Evolutionary conservation across 106 monocot species (phyloP).

Genomic region (Narthecium ossifragum): DNA sequence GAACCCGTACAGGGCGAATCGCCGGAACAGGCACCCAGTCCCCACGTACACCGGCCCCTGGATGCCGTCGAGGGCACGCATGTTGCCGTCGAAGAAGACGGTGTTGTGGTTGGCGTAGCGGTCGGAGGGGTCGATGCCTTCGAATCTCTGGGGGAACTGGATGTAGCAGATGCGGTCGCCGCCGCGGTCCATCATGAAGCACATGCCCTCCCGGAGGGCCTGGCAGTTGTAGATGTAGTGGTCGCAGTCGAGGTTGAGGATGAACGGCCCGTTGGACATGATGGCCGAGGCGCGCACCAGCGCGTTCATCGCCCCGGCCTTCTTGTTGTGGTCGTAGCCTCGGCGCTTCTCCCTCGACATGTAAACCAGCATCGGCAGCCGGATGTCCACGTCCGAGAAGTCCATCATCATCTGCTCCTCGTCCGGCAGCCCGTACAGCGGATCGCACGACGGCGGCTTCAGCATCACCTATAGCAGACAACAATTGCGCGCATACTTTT

Average conservation of each 20-base stretch:
- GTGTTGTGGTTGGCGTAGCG: conserved; percentile 96
- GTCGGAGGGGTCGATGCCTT: conserved; percentile 91
- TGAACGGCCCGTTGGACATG: conserved; percentile 85
- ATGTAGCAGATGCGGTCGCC: conserved; percentile 84
- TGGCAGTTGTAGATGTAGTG: conserved; percentile 82
- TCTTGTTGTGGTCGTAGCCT: conserved; percentile 90
- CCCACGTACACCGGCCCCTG: conserved; percentile 92
- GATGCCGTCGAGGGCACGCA: conserved; percentile 88
- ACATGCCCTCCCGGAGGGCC: conserved; percentile 80
- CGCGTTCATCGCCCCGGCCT: conserved; percentile 92
- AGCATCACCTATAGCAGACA: conserved; percentile 52
- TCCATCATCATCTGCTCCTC: conserved; percentile 51
- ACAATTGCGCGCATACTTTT: neutral
- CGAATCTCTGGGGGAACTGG: conserved; percentile 87
- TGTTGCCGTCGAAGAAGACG: conserved; percentile 95
- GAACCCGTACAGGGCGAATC: conserved; percentile 80
- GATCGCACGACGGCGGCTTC: conserved; percentile 49
- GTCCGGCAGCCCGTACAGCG: conserved; percentile 40
- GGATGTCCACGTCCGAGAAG: conserved; percentile 67
- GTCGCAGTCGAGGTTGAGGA: conserved; percentile 90
- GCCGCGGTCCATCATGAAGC: conserved; percentile 87
- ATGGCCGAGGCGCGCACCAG: conserved; percentile 74
- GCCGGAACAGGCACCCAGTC: conserved; percentile 69
- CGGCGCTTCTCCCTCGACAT: conserved; percentile 77
- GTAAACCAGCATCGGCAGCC: conserved; percentile 76